Evolutionary conservation across 2,329 filamentous ascomycete genomes (phyloP), one percentile per base, ranked within the genome.

Genomic region (Diplocarpon rosae): DNA sequence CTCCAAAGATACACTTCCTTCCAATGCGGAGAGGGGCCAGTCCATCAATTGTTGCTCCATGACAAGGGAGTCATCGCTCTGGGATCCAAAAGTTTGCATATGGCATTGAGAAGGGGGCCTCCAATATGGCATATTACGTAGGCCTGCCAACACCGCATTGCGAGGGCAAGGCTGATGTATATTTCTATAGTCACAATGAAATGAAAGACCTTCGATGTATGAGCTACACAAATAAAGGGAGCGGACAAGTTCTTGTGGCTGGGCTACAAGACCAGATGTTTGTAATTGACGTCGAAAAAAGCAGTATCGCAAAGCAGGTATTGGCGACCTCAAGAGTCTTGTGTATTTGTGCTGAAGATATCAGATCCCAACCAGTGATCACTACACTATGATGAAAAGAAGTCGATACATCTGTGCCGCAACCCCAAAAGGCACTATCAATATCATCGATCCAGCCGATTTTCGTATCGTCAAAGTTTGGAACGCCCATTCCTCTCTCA

Each of bases 161-260:
- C 11, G 34, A n/a, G 33, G 28, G 30, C 15, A 42, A 49, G 38
- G 42, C 57, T 60, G 47, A 56, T 49, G 12, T 39, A 39, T 37
- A 9, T 31, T 16, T 36, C 30, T 55, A 52, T 52, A 85, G 81
- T 52, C 73, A 79, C 58, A 70, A 78, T 24, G 82, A 83, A 45
- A 94, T 96, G 82, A 78, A 75, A 52, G 86, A 95, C 59, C 69
- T 98, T 52, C 78, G 80, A 56, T 96, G 92, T 65, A 96, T 96
- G 88, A 90, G 84, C 62, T 95, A 94, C 61, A 93, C 87, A 1
- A 88, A 85, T 24, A 88, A 88, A 59, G 83, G 83, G 8, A 85
- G 84, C 20, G 75, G 77, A 12, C 84, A 94, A 59, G 81, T 98
- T 46, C 69, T 98, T 15, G 85, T 90, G 29, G 92, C 88, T 37